Conservation (phyloP, 805 yeast genomes). For the Priceomyces melissophilus region DNA sequence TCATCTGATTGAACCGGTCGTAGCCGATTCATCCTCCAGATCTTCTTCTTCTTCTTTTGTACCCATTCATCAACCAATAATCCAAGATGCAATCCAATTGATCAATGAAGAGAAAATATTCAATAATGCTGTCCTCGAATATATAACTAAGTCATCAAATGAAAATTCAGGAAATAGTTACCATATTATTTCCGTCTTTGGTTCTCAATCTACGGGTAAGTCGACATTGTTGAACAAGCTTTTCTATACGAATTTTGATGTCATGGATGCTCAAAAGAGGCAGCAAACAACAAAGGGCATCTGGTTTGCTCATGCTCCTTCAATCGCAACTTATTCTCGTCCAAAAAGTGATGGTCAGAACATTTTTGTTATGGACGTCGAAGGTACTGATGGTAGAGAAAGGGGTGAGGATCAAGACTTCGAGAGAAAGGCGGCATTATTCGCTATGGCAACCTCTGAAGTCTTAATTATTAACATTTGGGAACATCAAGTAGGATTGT, state of each 20-base stretch:
- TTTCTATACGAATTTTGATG: slow-evolving; percentile 85
- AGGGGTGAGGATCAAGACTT: slow-evolving; percentile 98
- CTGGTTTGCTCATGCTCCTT: slow-evolving; percentile 42
- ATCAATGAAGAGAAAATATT: slow-evolving; percentile 60
- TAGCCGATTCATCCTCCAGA: slow-evolving; percentile 7
- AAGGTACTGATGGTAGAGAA: slow-evolving; percentile 97
- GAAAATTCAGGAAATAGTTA: slow-evolving; percentile 49
- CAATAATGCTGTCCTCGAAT: slow-evolving; percentile 33
- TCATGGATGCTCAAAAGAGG: slow-evolving; percentile 83
- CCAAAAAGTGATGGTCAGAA: slow-evolving; percentile 22
- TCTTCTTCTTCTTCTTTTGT: slow-evolving; percentile 38
- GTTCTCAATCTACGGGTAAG: slow-evolving; percentile 95
- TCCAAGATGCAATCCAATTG: slow-evolving; percentile 51
- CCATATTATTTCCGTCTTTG: slow-evolving; percentile 93
- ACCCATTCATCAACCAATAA: slow-evolving; percentile 28
- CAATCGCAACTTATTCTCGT: slow-evolving; percentile 16
- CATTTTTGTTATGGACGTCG: slow-evolving; percentile 90
- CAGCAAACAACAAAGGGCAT: slow-evolving; percentile 72
- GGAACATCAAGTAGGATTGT: slow-evolving; percentile 96
- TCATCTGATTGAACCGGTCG: too few relatives aligned
- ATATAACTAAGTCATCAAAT: slow-evolving; percentile 31
- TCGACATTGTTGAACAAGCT: slow-evolving; percentile 84
- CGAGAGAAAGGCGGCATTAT: slow-evolving; percentile 92
- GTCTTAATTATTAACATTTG: slow-evolving; percentile 88
- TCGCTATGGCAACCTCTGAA: slow-evolving; percentile 90